These are phyloP conservation scores for Pseudogymnoascus sp. DNA, from an alignment of 2,329 filamentous ascomycete genomes.

Conservation along the genomic window DNA sequence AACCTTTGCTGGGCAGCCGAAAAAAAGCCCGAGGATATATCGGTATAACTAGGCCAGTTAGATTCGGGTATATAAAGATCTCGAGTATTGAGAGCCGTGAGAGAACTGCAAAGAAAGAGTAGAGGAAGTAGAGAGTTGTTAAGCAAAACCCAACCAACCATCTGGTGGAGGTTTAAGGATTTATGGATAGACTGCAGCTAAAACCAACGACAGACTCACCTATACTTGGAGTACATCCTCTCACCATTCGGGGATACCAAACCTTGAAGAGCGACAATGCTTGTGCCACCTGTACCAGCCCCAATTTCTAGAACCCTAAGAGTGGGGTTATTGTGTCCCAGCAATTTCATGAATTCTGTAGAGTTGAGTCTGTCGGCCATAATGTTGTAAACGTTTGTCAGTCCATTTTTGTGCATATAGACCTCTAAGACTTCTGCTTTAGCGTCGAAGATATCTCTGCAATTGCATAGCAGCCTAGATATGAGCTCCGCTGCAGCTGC, in stretches of 20 bases:
- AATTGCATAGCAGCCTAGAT: not conserved
- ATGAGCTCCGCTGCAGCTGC: not conserved
- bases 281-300: slow-evolving; percentile 23
- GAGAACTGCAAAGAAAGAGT: too few relatives aligned
- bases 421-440: slow-evolving; percentile 9
- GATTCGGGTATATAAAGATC: not conserved
- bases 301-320: slow-evolving; percentile 29
- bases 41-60: slow-evolving; percentile 17
- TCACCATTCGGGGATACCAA: slow-evolving; percentile 9
- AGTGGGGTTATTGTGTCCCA: slow-evolving; percentile 22
- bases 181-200: too few relatives aligned
- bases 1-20: slow-evolving; percentile 27
- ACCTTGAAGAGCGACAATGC: slow-evolving; percentile 13
- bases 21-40: slow-evolving; percentile 27
- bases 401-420: slow-evolving; percentile 11
- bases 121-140: too few relatives aligned
- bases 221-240: slow-evolving; percentile 14
- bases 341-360: slow-evolving; percentile 21
- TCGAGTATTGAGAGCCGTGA: too few relatives aligned
- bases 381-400: slow-evolving; percentile 13
- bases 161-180: too few relatives aligned
- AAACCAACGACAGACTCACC: not conserved
- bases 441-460: slow-evolving; percentile 9
- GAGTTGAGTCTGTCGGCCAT: slow-evolving; percentile 11
- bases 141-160: too few relatives aligned